Percentiles rank a stretch among this genome's conserved stretches.
phyloP scores from a whole-genome alignment of 2,329 filamentous ascomycete genomes.

The Calonectria honghensis region DNA sequence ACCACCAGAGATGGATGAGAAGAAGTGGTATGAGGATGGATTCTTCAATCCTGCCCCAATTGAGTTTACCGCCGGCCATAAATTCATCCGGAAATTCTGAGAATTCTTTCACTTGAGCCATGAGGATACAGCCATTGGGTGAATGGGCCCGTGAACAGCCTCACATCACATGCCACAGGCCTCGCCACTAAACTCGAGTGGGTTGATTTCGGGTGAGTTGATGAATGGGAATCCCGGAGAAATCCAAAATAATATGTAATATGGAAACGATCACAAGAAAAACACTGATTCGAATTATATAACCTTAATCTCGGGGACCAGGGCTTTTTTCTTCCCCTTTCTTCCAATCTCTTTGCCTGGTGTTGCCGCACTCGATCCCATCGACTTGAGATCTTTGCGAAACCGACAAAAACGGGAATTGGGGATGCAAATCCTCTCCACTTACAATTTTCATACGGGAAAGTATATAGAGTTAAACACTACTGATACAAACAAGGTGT shows the following conservation, averaged over 20 bases:
- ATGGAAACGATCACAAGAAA: background rate
- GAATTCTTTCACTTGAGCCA: background rate
- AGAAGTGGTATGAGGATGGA: background rate
- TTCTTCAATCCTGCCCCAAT: background rate
- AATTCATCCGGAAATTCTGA: background rate
- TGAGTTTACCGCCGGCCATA: conserved; percentile 1
- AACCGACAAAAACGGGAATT: background rate
- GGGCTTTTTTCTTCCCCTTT: background rate
- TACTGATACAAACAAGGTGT: background rate
- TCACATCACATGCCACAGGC: background rate
- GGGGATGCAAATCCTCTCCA: background rate
- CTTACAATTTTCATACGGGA: background rate
- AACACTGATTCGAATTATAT: background rate
- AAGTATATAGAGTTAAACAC: background rate
- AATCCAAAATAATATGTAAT: background rate
- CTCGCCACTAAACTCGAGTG: background rate
- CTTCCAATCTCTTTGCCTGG: background rate
- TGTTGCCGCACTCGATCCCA: background rate
- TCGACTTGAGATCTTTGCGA: background rate
- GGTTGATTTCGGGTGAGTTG: background rate
- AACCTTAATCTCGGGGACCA: background rate
- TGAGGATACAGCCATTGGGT: background rate
- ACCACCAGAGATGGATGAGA: background rate
- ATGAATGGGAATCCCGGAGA: background rate
- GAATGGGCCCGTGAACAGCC: background rate